These are phyloP conservation scores for Microsporum audouinii DNA, from an alignment of 2,329 filamentous ascomycete genomes.

Conservation along the genomic window DNA sequence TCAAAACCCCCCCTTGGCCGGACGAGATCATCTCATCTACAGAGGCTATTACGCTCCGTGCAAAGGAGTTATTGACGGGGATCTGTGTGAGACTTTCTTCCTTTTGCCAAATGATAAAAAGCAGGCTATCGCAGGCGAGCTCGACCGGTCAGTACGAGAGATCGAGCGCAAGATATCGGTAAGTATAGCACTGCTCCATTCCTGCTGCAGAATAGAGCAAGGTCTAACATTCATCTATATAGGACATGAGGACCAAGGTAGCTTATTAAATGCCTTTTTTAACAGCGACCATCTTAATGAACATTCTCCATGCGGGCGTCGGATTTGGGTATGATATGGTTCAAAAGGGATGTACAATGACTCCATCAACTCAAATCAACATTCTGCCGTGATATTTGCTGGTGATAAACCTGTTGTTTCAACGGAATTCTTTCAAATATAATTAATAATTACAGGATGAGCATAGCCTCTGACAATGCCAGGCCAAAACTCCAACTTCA, in stretches of 20 bases:
- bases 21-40: constrained; percentile 91
- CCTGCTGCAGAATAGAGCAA: background rate
- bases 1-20: constrained; percentile 78
- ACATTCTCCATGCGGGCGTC: constrained; percentile 14
- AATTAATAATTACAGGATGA: background rate
- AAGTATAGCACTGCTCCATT: constrained; percentile 20
- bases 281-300: constrained; percentile 3
- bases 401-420: background rate
- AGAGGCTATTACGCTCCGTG: constrained; percentile 91
- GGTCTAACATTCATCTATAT: constrained; percentile 14
- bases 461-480: background rate
- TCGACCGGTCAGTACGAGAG: constrained; percentile 81
- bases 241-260: constrained; percentile 49
- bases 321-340: background rate
- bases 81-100: constrained; percentile 86
- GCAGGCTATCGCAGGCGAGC: constrained; percentile 83
- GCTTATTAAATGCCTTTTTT: constrained; percentile 36
- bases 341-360: background rate
- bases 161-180: constrained; percentile 91
- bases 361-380: background rate
- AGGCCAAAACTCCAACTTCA: background rate
- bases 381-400: background rate
- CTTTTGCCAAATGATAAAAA: constrained; percentile 79
- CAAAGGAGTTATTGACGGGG: constrained; percentile 93
- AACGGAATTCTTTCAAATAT: background rate